These are phyloP conservation scores for Russula griseocarnosa DNA, from an alignment of 768 basidiomycete genomes.

Conservation along the genomic window DNA sequence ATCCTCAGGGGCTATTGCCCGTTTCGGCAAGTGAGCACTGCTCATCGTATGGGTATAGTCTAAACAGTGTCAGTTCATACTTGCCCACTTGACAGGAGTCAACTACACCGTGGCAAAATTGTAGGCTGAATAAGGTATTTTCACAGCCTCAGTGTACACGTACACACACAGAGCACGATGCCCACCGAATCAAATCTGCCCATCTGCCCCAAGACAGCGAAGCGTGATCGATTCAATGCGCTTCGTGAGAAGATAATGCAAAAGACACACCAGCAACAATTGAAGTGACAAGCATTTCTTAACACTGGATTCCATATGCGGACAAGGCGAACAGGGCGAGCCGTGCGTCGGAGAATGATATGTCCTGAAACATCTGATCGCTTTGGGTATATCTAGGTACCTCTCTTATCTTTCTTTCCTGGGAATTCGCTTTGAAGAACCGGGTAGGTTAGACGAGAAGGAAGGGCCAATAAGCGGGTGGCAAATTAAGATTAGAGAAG, in stretches of 20 bases:
- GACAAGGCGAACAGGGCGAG: not conserved
- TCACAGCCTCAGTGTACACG: not conserved
- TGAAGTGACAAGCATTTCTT: not conserved
- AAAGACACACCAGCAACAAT: not conserved
- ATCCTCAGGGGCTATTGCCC: not conserved
- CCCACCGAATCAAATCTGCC: not conserved
- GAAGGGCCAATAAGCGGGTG: not conserved
- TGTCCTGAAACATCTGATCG: not conserved
- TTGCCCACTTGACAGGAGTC: not conserved
- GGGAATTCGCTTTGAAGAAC: not conserved
- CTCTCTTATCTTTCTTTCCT: slow-evolving; percentile 4
- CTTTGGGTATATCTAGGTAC: not conserved
- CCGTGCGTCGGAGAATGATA: not conserved
- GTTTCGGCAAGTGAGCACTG: not conserved
- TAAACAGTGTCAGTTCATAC: not conserved
- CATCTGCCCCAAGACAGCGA: not conserved
- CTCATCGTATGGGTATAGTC: not conserved
- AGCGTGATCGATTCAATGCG: not conserved
- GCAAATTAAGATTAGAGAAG: slow-evolving; percentile 8
- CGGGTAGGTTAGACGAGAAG: not conserved
- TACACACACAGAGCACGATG: not conserved
- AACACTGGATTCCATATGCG: not conserved
- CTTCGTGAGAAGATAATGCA: not conserved
- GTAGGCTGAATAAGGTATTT: slow-evolving; percentile 8
- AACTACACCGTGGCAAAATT: slow-evolving; percentile 13